These are phyloP conservation scores for Wickerhamiella azymoides DNA, from an alignment of 805 yeast species.

Conservation along the genomic window DNA sequence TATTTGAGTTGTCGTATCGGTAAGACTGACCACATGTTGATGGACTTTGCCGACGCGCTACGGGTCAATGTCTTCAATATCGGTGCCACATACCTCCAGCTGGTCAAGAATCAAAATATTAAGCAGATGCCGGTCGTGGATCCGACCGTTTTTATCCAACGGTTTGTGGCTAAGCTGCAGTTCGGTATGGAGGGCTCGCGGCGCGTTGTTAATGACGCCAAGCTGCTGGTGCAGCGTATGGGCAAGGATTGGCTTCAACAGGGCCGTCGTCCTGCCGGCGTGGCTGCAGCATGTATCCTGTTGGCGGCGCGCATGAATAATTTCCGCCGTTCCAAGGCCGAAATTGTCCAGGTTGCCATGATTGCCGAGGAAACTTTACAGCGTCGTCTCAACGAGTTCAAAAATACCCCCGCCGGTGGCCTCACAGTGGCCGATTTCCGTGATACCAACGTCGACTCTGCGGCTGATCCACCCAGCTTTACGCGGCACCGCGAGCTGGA, in stretches of 20 bases:
- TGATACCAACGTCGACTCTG: conserved; percentile 28
- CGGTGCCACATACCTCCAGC: conserved; percentile 88
- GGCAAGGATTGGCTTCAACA: conserved; percentile 89
- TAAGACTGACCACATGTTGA: conserved; percentile 85
- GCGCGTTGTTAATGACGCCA: conserved; percentile 78
- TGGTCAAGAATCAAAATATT: conserved; percentile 77
- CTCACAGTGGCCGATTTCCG: conserved; percentile 67
- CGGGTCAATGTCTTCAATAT: conserved; percentile 87
- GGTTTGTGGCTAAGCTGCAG: conserved; percentile 77
- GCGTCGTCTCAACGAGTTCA: conserved; percentile 77
- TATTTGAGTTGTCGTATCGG: conserved; percentile 90
- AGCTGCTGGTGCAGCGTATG: conserved; percentile 78
- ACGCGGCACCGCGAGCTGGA: conserved; percentile 45
- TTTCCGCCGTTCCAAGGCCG: conserved; percentile 79
- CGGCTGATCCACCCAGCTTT: conserved; percentile 75
- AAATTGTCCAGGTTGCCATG: conserved; percentile 88
- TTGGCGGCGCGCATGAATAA: conserved; percentile 96
- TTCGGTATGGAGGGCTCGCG: conserved; percentile 49
- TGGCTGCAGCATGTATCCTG: conserved; percentile 91
- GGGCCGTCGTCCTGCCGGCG: conserved; percentile 96
- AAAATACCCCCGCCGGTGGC: conserved; percentile 56
- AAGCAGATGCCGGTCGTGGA: conserved; percentile 75
- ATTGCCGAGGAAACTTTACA: conserved; percentile 92
- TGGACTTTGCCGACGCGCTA: conserved; percentile 81
- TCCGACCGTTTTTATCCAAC: conserved; percentile 85